Evolutionary conservation across 768 basidiomycete species (phyloP).

Genomic region (Favolaschia claudopus): DNA sequence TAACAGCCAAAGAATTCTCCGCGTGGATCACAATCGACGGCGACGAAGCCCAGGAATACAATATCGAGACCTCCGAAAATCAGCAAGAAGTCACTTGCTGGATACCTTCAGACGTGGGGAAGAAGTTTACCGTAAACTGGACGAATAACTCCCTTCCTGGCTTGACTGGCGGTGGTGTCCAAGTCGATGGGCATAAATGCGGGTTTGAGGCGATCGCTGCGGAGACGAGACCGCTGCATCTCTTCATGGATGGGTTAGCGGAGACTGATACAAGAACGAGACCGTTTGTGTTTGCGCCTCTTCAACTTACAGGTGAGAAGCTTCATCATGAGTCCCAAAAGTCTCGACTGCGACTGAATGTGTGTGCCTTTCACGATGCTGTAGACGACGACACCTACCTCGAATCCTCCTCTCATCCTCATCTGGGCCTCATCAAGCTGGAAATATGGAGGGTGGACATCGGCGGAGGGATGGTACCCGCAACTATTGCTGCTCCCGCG

Average conservation of each 20-base stretch:
- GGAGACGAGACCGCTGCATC: neutral
- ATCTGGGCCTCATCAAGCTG: conserved; percentile 17
- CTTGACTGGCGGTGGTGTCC: conserved; percentile 10
- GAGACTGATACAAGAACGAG: conserved; percentile 11
- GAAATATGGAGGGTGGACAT: conserved; percentile 18
- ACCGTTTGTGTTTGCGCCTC: conserved; percentile 17
- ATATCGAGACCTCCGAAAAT: conserved; percentile 6
- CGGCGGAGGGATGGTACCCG: neutral
- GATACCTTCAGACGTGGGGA: conserved; percentile 16
- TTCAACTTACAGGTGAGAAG: conserved; percentile 14
- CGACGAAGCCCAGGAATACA: neutral
- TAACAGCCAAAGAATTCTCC: conserved; percentile 3
- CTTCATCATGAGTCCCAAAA: neutral
- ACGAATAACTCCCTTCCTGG: conserved; percentile 8
- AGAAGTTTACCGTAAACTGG: conserved; percentile 18
- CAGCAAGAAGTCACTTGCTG: conserved; percentile 9
- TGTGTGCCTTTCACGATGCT: neutral
- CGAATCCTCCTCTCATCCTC: conserved; percentile 11
- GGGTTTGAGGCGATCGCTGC: conserved; percentile 13
- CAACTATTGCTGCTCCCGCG: neutral
- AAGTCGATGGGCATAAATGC: conserved; percentile 20
- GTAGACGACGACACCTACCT: conserved; percentile 22
- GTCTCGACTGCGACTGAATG: neutral
- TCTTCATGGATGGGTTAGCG: conserved; percentile 19
- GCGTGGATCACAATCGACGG: conserved; percentile 19